These are phyloP conservation scores for Alternaria hordeiaustralica DNA, from an alignment of 2,329 filamentous ascomycete genomes.

Conservation along the genomic window DNA sequence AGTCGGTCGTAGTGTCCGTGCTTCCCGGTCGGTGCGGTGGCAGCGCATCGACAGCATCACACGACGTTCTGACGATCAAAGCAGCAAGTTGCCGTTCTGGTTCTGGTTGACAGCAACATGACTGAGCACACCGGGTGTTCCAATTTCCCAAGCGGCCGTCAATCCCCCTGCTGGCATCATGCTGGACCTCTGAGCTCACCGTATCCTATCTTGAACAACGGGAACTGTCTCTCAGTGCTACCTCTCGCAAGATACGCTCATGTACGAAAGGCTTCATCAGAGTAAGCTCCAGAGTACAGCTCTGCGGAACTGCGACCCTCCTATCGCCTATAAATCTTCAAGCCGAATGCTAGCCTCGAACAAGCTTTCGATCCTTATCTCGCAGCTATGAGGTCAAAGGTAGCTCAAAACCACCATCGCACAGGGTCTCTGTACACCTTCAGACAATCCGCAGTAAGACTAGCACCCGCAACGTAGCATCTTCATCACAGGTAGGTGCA, in stretches of 20 bases:
- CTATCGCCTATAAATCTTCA: neutral
- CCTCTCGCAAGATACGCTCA: neutral
- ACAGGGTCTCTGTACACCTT: neutral
- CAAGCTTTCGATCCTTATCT: neutral
- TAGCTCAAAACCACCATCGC: neutral
- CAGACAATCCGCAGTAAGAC: neutral
- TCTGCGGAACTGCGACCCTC: neutral
- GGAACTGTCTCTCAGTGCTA: neutral
- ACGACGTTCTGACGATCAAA: conserved; percentile 2
- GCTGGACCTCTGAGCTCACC: neutral
- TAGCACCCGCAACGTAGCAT: neutral
- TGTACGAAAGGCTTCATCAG: neutral
- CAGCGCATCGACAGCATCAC: conserved; percentile 7
- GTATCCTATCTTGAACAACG: neutral
- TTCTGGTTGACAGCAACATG: neutral
- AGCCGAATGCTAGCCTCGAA: neutral
- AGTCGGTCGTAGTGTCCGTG: conserved; percentile 1
- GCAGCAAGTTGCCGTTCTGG: neutral
- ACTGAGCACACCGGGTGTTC: neutral
- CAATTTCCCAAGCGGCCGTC: neutral
- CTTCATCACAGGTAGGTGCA: neutral
- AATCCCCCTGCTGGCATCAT: neutral
- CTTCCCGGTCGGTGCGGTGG: conserved; percentile 7
- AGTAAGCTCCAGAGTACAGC: neutral
- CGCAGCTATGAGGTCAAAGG: neutral